These are phyloP conservation scores for Melastoma malabathricum DNA, from an alignment of 345 rosid genomes.

Conservation along the genomic window DNA sequence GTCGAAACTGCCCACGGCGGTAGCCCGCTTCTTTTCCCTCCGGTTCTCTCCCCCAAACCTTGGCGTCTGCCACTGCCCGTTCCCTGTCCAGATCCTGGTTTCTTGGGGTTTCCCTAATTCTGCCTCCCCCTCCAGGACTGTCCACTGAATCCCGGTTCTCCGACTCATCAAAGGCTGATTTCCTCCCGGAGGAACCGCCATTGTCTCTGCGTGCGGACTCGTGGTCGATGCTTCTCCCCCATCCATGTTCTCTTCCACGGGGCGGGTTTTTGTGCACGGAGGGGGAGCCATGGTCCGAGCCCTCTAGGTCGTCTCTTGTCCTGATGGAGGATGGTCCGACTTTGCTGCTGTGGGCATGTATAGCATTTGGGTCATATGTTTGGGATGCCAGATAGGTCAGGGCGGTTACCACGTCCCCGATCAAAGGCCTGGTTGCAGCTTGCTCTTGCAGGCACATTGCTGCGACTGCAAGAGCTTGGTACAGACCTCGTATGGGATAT, in stretches of 20 bases:
- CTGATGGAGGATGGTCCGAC: constrained; percentile 60
- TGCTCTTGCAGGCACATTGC: constrained; percentile 99
- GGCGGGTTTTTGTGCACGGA: constrained; percentile 75
- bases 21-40: constrained; percentile 80
- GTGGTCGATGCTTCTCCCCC: constrained; percentile 38
- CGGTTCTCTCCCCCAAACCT: constrained; percentile 98
- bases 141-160: constrained; percentile 60
- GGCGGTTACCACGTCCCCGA: constrained; percentile 94
- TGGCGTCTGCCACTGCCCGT: constrained; percentile 93
- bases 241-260: constrained; percentile 48
- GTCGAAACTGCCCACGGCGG: constrained; percentile 62
- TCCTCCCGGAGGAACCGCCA: constrained; percentile 74
- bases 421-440: constrained; percentile 89
- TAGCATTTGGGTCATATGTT: constrained; percentile 56
- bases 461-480: constrained; percentile 97
- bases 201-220: constrained; percentile 52
- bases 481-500: constrained; percentile 89
- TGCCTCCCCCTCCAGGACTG: constrained; percentile 47
- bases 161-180: constrained; percentile 48
- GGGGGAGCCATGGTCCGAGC: constrained; percentile 54
- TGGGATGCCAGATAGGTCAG: constrained; percentile 92
- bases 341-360: constrained; percentile 48
- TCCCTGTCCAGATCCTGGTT: constrained; percentile 84
- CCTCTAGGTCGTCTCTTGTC: constrained; percentile 46
- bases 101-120: constrained; percentile 62